Evolutionary conservation across 129 eudicot species (phyloP).

Genomic region (Tanacetum coccineum): DNA sequence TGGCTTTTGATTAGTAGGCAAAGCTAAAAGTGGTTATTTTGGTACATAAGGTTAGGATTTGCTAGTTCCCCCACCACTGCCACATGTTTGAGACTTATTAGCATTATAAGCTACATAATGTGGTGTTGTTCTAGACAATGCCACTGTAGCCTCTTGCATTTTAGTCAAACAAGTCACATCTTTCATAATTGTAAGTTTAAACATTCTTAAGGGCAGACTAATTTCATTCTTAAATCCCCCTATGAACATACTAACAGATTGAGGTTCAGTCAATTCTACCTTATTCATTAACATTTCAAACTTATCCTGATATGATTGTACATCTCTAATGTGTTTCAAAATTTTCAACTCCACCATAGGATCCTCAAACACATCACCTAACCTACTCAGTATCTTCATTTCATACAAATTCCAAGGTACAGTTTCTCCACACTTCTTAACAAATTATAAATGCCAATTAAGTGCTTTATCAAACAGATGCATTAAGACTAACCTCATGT

Average conservation of each 20-base stretch:
- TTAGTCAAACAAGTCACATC: not conserved
- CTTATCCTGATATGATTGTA: not conserved
- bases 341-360: not conserved
- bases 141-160: not conserved
- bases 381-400: not conserved
- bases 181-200: not conserved
- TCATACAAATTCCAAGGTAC: not conserved
- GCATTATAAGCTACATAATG: no score
- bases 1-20: not conserved
- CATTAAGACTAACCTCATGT: not conserved
- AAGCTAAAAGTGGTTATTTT: not conserved
- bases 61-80: no score
- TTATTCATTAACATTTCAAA: not conserved
- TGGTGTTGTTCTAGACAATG: not conserved
- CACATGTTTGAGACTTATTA: no score
- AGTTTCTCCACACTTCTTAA: not conserved
- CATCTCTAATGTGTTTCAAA: no score
- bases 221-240: not conserved
- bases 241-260: not conserved
- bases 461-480: not conserved
- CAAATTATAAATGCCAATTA: no score
- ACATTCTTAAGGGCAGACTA: not conserved
- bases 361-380: not conserved
- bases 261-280: not conserved
- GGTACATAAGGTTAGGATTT: no score